Evolutionary conservation across 1,139 yeast genomes (phyloP), one percentile per base, ranked within the genome.

Genomic region (Blastobotrys persicus): DNA sequence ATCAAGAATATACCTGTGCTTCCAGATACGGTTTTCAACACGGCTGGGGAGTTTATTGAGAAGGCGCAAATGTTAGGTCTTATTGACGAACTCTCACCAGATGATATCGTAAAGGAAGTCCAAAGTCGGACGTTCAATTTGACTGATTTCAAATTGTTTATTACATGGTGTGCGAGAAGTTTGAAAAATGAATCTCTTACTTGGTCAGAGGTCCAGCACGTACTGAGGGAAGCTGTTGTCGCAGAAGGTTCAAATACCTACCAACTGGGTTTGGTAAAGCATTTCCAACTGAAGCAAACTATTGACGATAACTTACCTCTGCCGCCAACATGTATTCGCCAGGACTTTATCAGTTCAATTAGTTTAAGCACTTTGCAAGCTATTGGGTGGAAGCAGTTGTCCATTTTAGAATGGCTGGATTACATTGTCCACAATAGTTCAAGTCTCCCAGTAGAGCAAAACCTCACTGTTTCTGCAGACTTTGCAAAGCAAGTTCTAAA

Each of bases 281-380:
- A 23, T 12, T 56, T 45, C 19, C 69, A 55, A 42, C 70, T 66
- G 42, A 47, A 44, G 37, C 49, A 49, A 7, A 53, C 53, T 12
- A 53, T 66, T 4, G 67, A 64, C 2, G 57, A 59, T 2, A 61
- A 53, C 0, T 46, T 58, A 43, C 70, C 70, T 0, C 44, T 71
- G 4, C 75, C 75, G 0, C 55, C 55, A 2, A 51, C 57, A 2
- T 68, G 72, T 45, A 44, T 70, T 20, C 66, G 70, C 2, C 47
- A 48, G 18, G 50, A 44, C 4, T 47, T 68, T 16, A 55, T 65
- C 19, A 53, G 47, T 20, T 51, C 49, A 32, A 26, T 53, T 2
- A 43, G 54, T 1, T 39, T 57, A 23, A 44, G 51, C 4, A 59
- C 58, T 11, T 44, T 62, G 19, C 56, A 59, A 31, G 46, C 43